Base-by-base conservation (phyloP, 78 protist genomes). In the Dictyostelium intermedium region DNA sequence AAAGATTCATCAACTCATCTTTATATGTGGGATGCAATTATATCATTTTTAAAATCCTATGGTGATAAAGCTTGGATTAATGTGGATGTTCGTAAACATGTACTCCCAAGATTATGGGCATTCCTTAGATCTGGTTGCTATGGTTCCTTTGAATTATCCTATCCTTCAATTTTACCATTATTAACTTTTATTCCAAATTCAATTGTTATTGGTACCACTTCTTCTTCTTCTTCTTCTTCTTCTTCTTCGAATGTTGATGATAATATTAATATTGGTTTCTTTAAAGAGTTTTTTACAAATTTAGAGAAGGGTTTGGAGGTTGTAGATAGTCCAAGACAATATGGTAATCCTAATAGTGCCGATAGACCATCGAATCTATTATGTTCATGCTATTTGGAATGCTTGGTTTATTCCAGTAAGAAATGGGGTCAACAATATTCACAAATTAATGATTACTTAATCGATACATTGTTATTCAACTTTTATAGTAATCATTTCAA, bases 61-160 rank as follows among this genome's bases (percentile, higher is more conserved):
- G 43, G 43, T 5, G 93, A 87, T 5, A 53, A 78, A 45, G 85
- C 93, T 41, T 87, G 93, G 93, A 4, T 30, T 7, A 50, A 73
- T 43, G 93, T 87, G 1, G 93, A 87, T 79, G 93, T 73, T n/a
- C 39, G 93, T 30, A 87, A 87, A 35, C 93, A 87, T 63, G 93
- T 87, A 6, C 69, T 87, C 3, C 93, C 93, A 78, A 76, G 93
- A 66, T 87, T 87, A 25, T 87, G 93, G 93, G 77, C 93, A 79
- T 87, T 87, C 53, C 18, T 87, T 0, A 87, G 85, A 66, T 13
- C 79, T 11, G 93, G 83, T 63, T 39, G 80, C 9, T 87, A 78
- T 87, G 93, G 93, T 2, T 41, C 72, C 5, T 63, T 61, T 43
- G 93, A 87, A 20, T 30, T 87, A 13, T 78, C 93, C 2, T 87